These are phyloP conservation scores for Candida saitoana DNA, from an alignment of 805 yeast genomes.

Conservation along the genomic window DNA sequence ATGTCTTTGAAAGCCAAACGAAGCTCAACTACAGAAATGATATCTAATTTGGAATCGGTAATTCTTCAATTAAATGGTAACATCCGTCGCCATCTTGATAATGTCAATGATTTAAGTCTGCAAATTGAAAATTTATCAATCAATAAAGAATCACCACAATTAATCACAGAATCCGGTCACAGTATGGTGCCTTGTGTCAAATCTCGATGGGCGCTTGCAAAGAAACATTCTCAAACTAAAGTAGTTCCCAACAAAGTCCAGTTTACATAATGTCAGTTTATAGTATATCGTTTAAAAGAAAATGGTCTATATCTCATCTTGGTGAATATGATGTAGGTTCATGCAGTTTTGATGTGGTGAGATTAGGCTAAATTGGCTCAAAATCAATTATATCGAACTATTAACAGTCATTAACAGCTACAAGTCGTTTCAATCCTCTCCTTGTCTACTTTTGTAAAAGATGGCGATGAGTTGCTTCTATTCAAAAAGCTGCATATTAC, in stretches of 20 bases:
- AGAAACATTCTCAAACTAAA: not conserved
- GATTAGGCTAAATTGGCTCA: not conserved
- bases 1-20: conserved; percentile 31
- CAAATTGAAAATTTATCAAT: conserved; percentile 7
- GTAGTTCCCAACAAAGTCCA: not conserved
- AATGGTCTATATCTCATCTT: too few relatives aligned
- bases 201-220: not conserved
- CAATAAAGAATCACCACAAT: not conserved
- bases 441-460: not conserved
- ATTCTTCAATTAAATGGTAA: conserved; percentile 24
- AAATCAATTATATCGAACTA: too few relatives aligned
- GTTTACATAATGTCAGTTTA: not conserved
- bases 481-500: not conserved
- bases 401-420: too few relatives aligned
- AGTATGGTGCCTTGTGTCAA: not conserved
- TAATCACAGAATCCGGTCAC: not conserved
- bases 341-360: not conserved
- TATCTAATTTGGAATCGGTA: conserved; percentile 25
- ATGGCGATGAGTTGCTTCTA: not conserved
- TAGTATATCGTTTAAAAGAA: not conserved
- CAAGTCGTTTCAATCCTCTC: not conserved
- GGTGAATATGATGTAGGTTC: too few relatives aligned
- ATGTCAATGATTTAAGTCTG: conserved; percentile 12
- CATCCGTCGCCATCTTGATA: conserved; percentile 11
- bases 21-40: conserved; percentile 13